Base-by-base conservation (phyloP, 805 yeast genomes). In the Metschnikowia noctiluminum region DNA sequence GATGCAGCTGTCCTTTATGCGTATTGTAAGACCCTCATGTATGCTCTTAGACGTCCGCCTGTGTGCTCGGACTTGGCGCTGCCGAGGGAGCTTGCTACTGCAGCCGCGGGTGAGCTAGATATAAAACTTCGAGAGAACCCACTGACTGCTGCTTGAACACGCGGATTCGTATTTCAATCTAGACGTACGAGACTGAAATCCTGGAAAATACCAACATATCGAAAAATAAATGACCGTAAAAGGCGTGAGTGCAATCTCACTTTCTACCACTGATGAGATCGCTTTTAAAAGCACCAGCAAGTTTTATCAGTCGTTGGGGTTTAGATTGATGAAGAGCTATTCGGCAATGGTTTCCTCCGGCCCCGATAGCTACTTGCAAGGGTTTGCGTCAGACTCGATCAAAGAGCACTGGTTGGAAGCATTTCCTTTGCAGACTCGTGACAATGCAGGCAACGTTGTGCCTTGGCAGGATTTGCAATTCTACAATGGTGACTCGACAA, bases 341-440 rank as follows among this genome's bases (percentile, higher is more conserved):
- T 73, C 82, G 52, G 83, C 84, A 53, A 78, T 62, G 70, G 62
- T 65, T 61, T 36, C 48, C 28, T n/a, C 54, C 16, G 42, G 45
- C 26, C 31, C 46, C 16, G 57, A 57, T 50, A 60, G 62, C 37
- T 55, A 62, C 31, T 63, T 72, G 13, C 64, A 70, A 40, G 91
- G 91, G 5, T 70, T 86, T 40, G 78, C 89, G 8, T 73, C 71
- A 48, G 89, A 85, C 54, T 85, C 91, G 0, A 60, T 84, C 43
- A 78, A 74, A 53, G 95, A 87, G 65, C 65, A 80, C 28, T 87
- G 95, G 95, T 62, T 87, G 41, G 87, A 85, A 63, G 69, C 82
- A 21, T 85, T 81, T 63, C 89, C 87, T 16, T 68, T 77, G 37
- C 76, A 71, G 52, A 60, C 64, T 42, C 16, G 54, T 15, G 74